phyloP scores from a whole-genome alignment of 148 eudicot genomes.

The Pouteria glomerata region DNA sequence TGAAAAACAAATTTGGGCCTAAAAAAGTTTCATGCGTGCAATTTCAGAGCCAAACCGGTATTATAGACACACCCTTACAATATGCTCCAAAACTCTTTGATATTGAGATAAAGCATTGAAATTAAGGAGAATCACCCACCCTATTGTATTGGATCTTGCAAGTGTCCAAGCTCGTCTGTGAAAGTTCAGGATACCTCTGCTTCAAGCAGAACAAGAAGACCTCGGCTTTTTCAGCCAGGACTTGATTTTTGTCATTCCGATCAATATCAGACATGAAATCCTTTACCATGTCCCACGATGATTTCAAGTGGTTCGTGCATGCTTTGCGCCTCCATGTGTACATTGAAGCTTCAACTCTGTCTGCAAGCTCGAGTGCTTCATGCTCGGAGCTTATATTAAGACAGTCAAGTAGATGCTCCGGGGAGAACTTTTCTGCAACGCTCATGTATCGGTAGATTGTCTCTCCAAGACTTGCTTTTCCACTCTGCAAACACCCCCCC shows the following conservation, averaged over 20 bases:
- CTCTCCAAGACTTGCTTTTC: slow-evolving; percentile 83
- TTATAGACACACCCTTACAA: too few species aligned
- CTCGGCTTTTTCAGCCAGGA: slow-evolving; percentile 72
- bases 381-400: slow-evolving; percentile 73
- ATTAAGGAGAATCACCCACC: slow-evolving; percentile 26
- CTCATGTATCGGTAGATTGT: slow-evolving; percentile 67
- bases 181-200: slow-evolving; percentile 83
- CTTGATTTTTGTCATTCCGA: slow-evolving; percentile 64
- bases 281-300: slow-evolving; percentile 77
- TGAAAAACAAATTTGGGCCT: too few species aligned
- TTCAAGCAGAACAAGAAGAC: slow-evolving; percentile 65
- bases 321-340: slow-evolving; percentile 86
- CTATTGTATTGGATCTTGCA: slow-evolving; percentile 88
- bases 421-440: slow-evolving; percentile 61
- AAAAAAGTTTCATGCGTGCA: too few species aligned
- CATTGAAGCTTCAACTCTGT: slow-evolving; percentile 78
- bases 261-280: slow-evolving; percentile 56
- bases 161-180: slow-evolving; percentile 88
- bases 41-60: too few species aligned
- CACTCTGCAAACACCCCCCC: slow-evolving; percentile 46
- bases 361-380: slow-evolving; percentile 93
- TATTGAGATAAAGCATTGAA: too few species aligned
- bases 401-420: slow-evolving; percentile 64
- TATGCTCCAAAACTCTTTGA: too few species aligned
- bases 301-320: slow-evolving; percentile 50